Base-by-base conservation (phyloP, 371 early-diverging fungal species). In the Mortierella sp. region DNA sequence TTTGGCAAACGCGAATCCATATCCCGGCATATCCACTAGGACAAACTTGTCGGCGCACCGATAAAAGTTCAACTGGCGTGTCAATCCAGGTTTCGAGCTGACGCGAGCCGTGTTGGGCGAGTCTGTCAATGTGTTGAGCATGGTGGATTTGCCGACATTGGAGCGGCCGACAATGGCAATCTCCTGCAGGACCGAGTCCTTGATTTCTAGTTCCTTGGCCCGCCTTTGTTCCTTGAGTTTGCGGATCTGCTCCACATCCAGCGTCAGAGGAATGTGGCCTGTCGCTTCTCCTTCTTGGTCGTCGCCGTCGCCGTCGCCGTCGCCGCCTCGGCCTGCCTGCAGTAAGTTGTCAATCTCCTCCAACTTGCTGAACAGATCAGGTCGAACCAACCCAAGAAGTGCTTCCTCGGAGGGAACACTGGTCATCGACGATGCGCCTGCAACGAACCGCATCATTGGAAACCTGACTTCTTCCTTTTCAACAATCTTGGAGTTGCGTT, bases 11-110 rank as follows among this genome's bases (percentile, higher is more conserved):
- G 94, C 94, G 79, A 94, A 94, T 27, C 94, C 94, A 74, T 93
- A 93, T 34, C 94, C 94, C 10, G 94, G 94, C 94, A 94, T 93
- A 73, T 94, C 94, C 9, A 93, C 88, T 67, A 94, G 80, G 52
- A 82, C 82, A 58, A 94, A 89, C 34, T 85, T 78, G 21, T 79
- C 76, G 2, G 85, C 86, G 10, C 86, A 91, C 6, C 86, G 81
- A 69, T 85, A 94, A 69, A 93, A 94, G 71, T 93, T 93, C 60
- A 94, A 60, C 73, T 92, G 93, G 46, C 90, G 92, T 8, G 94
- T 94, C 45, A 92, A 65, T 8, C 94, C 94, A 8, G 94, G 94
- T 60, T 89, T 91, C 67, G 90, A 88, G 13, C 88, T 88, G 12
- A 83, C 84, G 25, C 91, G 82, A 0, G 85, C 91, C 16, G 83